Conservation (phyloP, 768 basidiomycete species). For the Asterophora lycoperdoides region DNA sequence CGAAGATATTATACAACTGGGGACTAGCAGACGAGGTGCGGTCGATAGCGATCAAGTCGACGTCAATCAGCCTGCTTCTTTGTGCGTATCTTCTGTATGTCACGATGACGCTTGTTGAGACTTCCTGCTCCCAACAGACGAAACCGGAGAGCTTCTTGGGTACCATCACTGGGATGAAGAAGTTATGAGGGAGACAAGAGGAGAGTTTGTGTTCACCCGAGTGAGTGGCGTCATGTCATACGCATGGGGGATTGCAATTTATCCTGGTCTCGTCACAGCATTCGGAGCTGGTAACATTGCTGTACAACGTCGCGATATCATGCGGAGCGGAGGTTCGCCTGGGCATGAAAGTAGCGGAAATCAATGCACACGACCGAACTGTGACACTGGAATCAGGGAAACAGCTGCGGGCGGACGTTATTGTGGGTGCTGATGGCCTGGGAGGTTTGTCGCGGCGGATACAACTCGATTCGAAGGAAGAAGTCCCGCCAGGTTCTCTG, state of each 20-base stretch:
- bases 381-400: constrained; percentile 39
- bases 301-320: constrained; percentile 40
- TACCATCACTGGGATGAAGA: constrained; percentile 47
- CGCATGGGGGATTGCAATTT: not conserved
- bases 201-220: constrained; percentile 31
- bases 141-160: constrained; percentile 46
- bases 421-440: constrained; percentile 55
- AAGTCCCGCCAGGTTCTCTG: constrained; percentile 18
- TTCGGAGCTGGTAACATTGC: constrained; percentile 43
- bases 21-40: constrained; percentile 31
- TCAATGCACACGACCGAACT: constrained; percentile 25
- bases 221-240: constrained; percentile 25
- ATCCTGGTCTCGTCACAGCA: constrained; percentile 31
- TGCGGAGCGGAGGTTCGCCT: constrained; percentile 41
- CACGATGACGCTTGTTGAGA: not conserved
- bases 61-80: constrained; percentile 15
- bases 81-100: constrained; percentile 1
- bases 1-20: constrained; percentile 55
- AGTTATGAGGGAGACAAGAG: constrained; percentile 40
- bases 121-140: constrained; percentile 29
- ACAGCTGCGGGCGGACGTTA: constrained; percentile 41
- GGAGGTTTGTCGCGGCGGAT: constrained; percentile 34
- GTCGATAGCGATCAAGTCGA: constrained; percentile 14
- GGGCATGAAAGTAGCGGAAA: constrained; percentile 24
- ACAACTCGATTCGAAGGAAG: constrained; percentile 29